Base-by-base conservation (phyloP, 2,329 filamentous ascomycete genomes). In the Hymenoscyphus repandus region DNA sequence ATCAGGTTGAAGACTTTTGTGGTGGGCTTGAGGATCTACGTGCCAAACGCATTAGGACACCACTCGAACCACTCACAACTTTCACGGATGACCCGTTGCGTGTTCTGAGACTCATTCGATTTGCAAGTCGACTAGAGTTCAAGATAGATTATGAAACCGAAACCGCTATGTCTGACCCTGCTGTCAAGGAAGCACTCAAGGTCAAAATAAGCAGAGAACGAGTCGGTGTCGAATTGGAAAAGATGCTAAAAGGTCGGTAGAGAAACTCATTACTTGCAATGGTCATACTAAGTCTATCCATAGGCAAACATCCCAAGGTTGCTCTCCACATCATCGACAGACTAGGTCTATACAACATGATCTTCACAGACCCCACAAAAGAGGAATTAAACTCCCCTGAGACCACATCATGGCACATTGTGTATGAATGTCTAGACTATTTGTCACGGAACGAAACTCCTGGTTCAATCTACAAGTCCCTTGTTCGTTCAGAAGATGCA, bases 81-180 rank as follows among this genome's bases (percentile, higher is more conserved):
- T 97, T 99, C 70, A 90, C 85, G 67, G 92, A 97, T 64, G 92
- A 97, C 63, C 93, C 93, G 11, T 73, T 99, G 20, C 80, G 93
- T 15, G 87, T 97, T 3, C 72, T 97, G 54, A 82, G 92, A 43
- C 74, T 97, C 47, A 86, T 99, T 45, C 82, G 93, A 50, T 97
- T 99, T 70, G 89, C 92, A 4, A 95, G 89, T 62, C 80, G 91
- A 17, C 75, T 97, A 6, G 76, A 78, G 41, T 99, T 96, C 65
- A 72, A 69, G 9, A 95, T 99, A 56, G 87, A 95, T 55, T 66
- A 74, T 0, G 74, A 77, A 30, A 85, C 86, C 0, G 80, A 86
- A 62, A 65, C 73, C 38, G 85, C 81, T 20, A 99, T 99, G 92
- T 78, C 77, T 11, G 78, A 95, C 58, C 65, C 72, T n/a, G 76